Percentiles rank a stretch among this genome's conserved stretches.
phyloP scores from a whole-genome alignment of 495 filamentous ascomycete genomes.

The Oidiodendron maius region DNA sequence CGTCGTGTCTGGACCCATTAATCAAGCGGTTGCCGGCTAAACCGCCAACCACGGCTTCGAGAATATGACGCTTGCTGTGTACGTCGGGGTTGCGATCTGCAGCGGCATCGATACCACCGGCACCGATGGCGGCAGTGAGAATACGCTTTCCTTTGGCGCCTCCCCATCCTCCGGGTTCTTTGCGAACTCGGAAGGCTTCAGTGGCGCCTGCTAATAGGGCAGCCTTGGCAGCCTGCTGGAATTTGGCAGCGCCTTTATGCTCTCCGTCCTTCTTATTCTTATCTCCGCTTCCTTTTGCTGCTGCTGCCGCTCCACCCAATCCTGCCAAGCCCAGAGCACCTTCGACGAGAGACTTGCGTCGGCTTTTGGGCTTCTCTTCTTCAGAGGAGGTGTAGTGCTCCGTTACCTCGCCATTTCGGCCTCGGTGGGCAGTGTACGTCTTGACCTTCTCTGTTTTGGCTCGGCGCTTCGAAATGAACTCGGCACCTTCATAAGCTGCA shows the following conservation, averaged over 20 bases:
- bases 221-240: conserved; percentile 80
- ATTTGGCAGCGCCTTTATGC: conserved; percentile 51
- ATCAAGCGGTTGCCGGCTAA: conserved; percentile 75
- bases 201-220: conserved; percentile 80
- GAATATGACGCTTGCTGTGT: conserved; percentile 57
- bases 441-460: conserved; percentile 30
- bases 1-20: conserved; percentile 64
- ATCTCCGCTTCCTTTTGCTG: conserved; percentile 23
- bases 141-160: conserved; percentile 84
- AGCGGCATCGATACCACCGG: conserved; percentile 76
- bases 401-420: conserved; percentile 33
- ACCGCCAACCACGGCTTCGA: conserved; percentile 79
- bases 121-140: conserved; percentile 77
- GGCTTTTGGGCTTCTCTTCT: conserved; percentile 37
- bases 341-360: conserved; percentile 66
- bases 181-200: conserved; percentile 82
- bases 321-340: conserved; percentile 62
- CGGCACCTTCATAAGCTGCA: conserved; percentile 47
- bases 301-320: conserved; percentile 56
- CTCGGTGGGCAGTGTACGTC: conserved; percentile 40
- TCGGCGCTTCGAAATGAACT: conserved; percentile 41
- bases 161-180: conserved; percentile 76
- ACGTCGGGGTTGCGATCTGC: conserved; percentile 63
- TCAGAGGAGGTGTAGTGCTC: conserved; percentile 50
- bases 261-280: conserved; percentile 43